Percentiles rank a stretch among this genome's conserved stretches.
phyloP scores from a whole-genome alignment of 2,329 filamentous ascomycete species.

The Hymenotorrendiella dingleyae region DNA sequence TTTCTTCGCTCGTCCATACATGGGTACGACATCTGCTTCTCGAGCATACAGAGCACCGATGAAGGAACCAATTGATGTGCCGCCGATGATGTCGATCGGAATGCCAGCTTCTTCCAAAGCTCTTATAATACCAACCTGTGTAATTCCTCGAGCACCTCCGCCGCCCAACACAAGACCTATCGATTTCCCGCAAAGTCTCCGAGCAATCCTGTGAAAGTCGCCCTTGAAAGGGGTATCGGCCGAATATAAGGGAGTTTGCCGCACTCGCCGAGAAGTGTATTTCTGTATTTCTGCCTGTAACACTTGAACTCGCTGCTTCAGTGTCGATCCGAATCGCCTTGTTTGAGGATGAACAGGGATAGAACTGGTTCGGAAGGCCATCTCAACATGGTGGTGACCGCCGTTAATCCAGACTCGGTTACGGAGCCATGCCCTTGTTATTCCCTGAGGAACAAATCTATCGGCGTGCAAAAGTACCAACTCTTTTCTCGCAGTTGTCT shows the following conservation, averaged over 20 bases:
- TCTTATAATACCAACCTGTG: slow-evolving; percentile 89
- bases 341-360: slow-evolving; percentile 70
- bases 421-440: slow-evolving; percentile 83
- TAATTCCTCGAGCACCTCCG: slow-evolving; percentile 84
- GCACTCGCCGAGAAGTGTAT: slow-evolving; percentile 89
- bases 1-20: slow-evolving; percentile 95
- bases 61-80: slow-evolving; percentile 93
- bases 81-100: slow-evolving; percentile 90
- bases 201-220: slow-evolving; percentile 88
- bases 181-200: slow-evolving; percentile 86
- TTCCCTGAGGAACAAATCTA: slow-evolving; percentile 74
- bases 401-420: slow-evolving; percentile 98
- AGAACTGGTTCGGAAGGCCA: slow-evolving; percentile 73
- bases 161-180: slow-evolving; percentile 92
- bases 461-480: slow-evolving; percentile 86
- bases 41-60: slow-evolving; percentile 93
- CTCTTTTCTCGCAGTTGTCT: slow-evolving; percentile 91
- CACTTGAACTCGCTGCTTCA: slow-evolving; percentile 91
- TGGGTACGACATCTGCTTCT: slow-evolving; percentile 92
- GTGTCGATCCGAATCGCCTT: slow-evolving; percentile 73
- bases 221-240: slow-evolving; percentile 91
- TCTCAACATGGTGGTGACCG: slow-evolving; percentile 94
- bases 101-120: slow-evolving; percentile 95
- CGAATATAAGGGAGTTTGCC: slow-evolving; percentile 82
- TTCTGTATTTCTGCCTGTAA: slow-evolving; percentile 97